Evolutionary conservation across 2,329 filamentous ascomycete genomes (phyloP).

Genomic region (Fusarium piperis): DNA sequence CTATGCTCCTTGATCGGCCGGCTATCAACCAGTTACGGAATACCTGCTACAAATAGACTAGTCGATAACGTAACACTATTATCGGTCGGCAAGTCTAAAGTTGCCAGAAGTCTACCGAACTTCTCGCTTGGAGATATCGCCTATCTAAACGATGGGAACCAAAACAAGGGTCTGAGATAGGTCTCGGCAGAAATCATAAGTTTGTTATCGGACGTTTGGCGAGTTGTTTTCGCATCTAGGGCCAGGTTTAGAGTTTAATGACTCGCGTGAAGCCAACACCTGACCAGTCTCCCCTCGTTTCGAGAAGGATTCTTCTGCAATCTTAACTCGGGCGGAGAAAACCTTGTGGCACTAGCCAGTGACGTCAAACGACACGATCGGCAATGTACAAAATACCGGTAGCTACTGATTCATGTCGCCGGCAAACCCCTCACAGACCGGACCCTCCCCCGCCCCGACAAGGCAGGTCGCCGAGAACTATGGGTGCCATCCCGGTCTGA

Average conservation of each 20-base stretch:
- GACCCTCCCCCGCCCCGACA: constrained; percentile 4
- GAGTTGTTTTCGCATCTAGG: background rate
- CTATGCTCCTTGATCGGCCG: background rate
- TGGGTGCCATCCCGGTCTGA: constrained; percentile 10
- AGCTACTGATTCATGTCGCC: constrained; percentile 18
- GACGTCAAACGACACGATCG: background rate
- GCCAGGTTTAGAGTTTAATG: background rate
- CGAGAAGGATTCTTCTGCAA: background rate
- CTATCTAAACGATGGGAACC: background rate
- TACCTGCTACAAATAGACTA: background rate
- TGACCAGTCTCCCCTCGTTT: background rate
- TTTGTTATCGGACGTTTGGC: background rate
- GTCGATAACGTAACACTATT: background rate
- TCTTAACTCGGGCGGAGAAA: background rate
- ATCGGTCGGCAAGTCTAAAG: background rate
- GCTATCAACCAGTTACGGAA: background rate
- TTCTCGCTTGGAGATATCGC: background rate
- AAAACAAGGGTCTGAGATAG: background rate
- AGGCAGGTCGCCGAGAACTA: constrained; percentile 6
- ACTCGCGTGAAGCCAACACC: background rate
- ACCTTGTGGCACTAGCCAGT: background rate
- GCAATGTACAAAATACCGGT: constrained; percentile 18
- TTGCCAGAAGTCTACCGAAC: background rate
- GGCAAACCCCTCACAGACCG: constrained; percentile 32
- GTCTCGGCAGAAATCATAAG: background rate